A percentile compares a stretch with the other conserved stretches of the same genome.
These are phyloP conservation scores for Phaeosphaeria sp. DNA, from an alignment of 2,329 filamentous ascomycete genomes.

Conservation along the genomic window DNA sequence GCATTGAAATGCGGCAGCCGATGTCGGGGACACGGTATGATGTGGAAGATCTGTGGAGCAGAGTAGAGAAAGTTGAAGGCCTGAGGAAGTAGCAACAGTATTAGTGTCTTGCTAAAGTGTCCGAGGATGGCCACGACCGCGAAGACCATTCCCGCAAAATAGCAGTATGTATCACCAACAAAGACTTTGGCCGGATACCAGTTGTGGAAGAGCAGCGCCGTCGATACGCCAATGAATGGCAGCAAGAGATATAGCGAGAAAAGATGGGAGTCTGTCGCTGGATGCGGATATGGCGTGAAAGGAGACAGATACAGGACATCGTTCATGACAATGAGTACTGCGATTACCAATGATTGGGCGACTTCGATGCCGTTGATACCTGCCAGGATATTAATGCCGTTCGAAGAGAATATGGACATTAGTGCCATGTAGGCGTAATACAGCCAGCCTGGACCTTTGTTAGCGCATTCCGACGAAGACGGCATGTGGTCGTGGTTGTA, in stretches of 20 bases:
- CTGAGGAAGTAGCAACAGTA: slow-evolving; percentile 89
- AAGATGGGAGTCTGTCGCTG: slow-evolving; percentile 92
- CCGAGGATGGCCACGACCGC: slow-evolving; percentile 95
- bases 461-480: slow-evolving; percentile 15
- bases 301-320: slow-evolving; percentile 82
- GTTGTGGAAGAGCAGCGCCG: slow-evolving; percentile 87
- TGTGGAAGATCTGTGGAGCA: slow-evolving; percentile 84
- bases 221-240: slow-evolving; percentile 90
- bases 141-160: slow-evolving; percentile 99
- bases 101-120: slow-evolving; percentile 96
- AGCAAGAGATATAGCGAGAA: slow-evolving; percentile 95
- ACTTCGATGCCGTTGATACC: slow-evolving; percentile 99
- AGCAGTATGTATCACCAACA: slow-evolving; percentile 98
- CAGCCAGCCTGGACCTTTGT: slow-evolving; percentile 49
- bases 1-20: slow-evolving; percentile 88
- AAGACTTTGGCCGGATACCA: slow-evolving; percentile 96
- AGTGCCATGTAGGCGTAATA: slow-evolving; percentile 99
- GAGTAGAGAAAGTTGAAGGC: slow-evolving; percentile 98
- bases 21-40: slow-evolving; percentile 92
- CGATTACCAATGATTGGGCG: slow-evolving; percentile 90
- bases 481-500: slow-evolving; percentile 20
- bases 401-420: slow-evolving; percentile 95
- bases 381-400: slow-evolving; percentile 99
- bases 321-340: slow-evolving; percentile 81
- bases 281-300: slow-evolving; percentile 80